Evolutionary conservation across 2,329 filamentous ascomycete species (phyloP), one percentile per base, ranked within the genome.

Genomic region (Albophoma yamanashiensis): DNA sequence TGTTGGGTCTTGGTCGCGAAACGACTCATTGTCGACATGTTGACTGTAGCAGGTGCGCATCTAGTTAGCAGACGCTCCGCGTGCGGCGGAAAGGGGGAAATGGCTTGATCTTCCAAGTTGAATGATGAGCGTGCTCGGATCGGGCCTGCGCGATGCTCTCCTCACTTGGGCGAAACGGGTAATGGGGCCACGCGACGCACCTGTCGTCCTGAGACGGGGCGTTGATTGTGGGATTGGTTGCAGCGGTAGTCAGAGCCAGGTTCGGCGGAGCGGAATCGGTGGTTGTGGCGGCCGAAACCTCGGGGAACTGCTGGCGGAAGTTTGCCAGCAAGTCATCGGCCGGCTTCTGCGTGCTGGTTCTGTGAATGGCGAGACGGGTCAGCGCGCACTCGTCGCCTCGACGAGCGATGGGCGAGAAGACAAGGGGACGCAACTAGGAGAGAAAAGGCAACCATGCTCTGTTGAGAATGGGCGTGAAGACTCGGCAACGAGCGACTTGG

Each of bases 231-330:
- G 64, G 57, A 31, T 67, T 65, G 8, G 70, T 65, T 25, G 64
- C 62, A 62, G 69, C 73, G 64, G 76, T 63, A 22, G 70, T 68
- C 62, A 72, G 71, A 25, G 68, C 66, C 68, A 68, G 76, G 69
- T 66, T 72, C 67, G 66, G 77, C 68, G 67, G 67, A 40, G 80
- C 73, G 59, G 79, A 68, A 61, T 76, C 71, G 58, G 80, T 72
- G 66, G 78, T 78, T 3, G 27, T 31, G 27, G 27, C 78, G 58
- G 82, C 77, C 60, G 82, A 78, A 63, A 95, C 79, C 67, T 92
- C 85, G 55, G 91, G 89, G 69, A 96, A 96, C 66, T 85, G 87
- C 69, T 89, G 85, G 72, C 89, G 89, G 77, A 95, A 96, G 72
- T 84, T 86, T 75, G 85, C 85, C 72, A 92, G 86, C 69, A 96